phyloP scores from a whole-genome alignment of 257 asterid genomes.

The Eucommia ulmoides region DNA sequence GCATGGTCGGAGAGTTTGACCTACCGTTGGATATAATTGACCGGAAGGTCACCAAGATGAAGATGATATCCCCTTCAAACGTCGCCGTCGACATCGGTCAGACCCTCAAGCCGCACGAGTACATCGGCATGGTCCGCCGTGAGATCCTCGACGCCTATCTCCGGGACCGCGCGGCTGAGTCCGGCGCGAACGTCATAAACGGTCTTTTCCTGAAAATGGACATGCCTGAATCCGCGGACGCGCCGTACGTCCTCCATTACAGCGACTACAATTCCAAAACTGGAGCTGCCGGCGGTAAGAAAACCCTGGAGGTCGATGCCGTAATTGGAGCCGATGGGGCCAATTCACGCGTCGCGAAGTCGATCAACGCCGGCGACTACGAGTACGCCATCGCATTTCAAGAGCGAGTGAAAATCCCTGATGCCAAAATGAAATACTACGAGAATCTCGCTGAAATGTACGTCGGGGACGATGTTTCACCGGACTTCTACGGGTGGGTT shows the following conservation, averaged over 20 bases:
- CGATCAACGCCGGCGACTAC: slow-evolving; percentile 78
- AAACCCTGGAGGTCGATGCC: slow-evolving; percentile 68
- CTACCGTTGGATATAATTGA: slow-evolving; percentile 84
- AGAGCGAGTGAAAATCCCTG: slow-evolving; percentile 72
- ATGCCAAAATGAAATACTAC: slow-evolving; percentile 78
- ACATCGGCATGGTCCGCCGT: slow-evolving; percentile 96
- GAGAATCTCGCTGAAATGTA: slow-evolving; percentile 79
- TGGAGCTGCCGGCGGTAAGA: slow-evolving; percentile 63
- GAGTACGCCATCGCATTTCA: slow-evolving; percentile 96
- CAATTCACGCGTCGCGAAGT: slow-evolving; percentile 84
- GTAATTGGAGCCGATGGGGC: slow-evolving; percentile 93
- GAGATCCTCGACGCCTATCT: slow-evolving; percentile 77
- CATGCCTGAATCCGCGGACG: slow-evolving; percentile 31
- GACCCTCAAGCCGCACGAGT: slow-evolving; percentile 82
- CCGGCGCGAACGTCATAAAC: slow-evolving; percentile 74
- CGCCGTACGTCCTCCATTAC: slow-evolving; percentile 66
- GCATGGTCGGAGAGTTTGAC: slow-evolving; percentile 95
- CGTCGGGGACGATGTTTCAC: slow-evolving; percentile 90
- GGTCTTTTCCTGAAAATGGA: slow-evolving; percentile 83
- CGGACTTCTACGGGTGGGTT: slow-evolving; percentile 94
- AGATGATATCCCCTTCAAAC: slow-evolving; percentile 91
- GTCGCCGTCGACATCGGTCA: slow-evolving; percentile 87
- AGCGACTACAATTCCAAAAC: slow-evolving; percentile 49
- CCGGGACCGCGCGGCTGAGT: slow-evolving; percentile 63
- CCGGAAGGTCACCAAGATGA: slow-evolving; percentile 80